Percentiles rank a stretch among this genome's conserved stretches.
These are phyloP conservation scores for Cercospora canescens DNA, from an alignment of 2,329 filamentous ascomycete genomes.

Conservation along the genomic window DNA sequence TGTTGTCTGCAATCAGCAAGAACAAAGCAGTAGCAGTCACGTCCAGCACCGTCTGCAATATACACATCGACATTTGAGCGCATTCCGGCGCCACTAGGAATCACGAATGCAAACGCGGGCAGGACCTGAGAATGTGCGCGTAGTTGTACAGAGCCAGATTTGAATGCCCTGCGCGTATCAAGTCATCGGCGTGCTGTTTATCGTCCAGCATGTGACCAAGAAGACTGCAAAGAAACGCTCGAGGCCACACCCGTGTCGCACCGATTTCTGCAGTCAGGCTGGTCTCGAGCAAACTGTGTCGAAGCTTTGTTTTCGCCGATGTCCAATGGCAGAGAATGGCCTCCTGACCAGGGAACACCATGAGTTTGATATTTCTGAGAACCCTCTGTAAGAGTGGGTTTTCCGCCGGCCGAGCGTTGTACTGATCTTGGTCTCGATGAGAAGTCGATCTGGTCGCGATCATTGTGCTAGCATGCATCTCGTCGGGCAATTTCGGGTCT, in stretches of 20 bases:
- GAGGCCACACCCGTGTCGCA: background rate
- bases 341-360: background rate
- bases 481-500: background rate
- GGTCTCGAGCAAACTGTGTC: background rate
- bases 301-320: background rate
- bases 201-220: background rate
- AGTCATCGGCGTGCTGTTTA: background rate
- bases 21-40: background rate
- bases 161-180: background rate
- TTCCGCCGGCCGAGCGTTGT: background rate
- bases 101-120: background rate
- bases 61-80: background rate
- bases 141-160: background rate
- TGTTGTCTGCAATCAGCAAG: background rate
- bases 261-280: background rate
- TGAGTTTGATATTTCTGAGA: background rate
- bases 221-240: background rate
- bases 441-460: background rate
- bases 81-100: background rate
- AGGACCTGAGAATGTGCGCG: background rate
- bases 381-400: background rate
- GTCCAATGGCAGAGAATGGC: background rate
- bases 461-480: background rate
- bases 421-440: background rate
- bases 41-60: background rate